These are phyloP conservation scores for Protea cynaroides DNA, from an alignment of 164 flowering plant genomes.

Conservation along the genomic window DNA sequence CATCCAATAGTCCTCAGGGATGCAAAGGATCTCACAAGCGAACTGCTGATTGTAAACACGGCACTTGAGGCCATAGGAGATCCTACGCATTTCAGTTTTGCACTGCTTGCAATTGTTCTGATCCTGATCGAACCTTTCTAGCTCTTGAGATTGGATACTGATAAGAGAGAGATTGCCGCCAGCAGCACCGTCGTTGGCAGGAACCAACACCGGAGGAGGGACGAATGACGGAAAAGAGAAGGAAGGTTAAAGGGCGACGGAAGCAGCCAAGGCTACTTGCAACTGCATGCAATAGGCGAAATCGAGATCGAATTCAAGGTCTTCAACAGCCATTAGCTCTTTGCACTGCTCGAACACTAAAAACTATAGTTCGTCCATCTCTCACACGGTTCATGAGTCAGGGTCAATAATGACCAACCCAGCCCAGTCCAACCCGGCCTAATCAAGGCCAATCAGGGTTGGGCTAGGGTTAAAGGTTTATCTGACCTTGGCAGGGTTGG, in stretches of 20 bases:
- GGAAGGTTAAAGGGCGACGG: conserved; percentile 31
- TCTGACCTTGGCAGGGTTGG: no score
- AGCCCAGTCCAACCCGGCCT: no score
- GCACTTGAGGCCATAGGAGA: conserved; percentile 34
- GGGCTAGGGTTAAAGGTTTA: no score
- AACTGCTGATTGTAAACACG: conserved; percentile 45
- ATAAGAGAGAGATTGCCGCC: conserved; percentile 7
- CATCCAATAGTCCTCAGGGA: conserved; percentile 49
- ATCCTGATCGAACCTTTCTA: conserved; percentile 30
- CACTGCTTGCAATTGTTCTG: conserved; percentile 22
- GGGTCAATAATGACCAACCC: no score
- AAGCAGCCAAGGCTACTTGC: conserved; percentile 52
- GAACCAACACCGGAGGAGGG: conserved; percentile 2
- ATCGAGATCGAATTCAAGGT: conserved; percentile 44
- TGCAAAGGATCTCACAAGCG: conserved; percentile 31
- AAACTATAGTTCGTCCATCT: conserved; percentile 1
- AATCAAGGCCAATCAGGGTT: no score
- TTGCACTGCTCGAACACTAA: conserved; percentile 26
- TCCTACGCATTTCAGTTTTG: conserved; percentile 24
- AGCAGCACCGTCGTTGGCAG: conserved; percentile 4
- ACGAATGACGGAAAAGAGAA: conserved; percentile 21
- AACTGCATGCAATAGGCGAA: conserved; percentile 55
- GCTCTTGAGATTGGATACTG: conserved; percentile 30
- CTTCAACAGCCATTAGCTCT: conserved; percentile 28
- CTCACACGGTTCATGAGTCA: not conserved